phyloP scores from a whole-genome alignment of 441 rosid species.

The Adansonia grandidieri region DNA sequence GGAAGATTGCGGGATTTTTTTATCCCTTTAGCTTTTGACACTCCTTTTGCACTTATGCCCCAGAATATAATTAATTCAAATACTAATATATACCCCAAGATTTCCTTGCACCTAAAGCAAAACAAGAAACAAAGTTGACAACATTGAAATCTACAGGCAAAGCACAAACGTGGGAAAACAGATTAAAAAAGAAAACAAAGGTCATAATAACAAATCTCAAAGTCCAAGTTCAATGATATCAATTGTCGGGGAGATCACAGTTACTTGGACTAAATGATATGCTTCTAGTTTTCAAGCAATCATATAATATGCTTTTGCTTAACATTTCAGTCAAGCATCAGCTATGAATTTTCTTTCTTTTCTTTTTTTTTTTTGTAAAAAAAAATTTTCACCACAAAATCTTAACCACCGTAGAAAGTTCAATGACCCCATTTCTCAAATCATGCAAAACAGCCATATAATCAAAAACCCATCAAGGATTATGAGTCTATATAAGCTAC shows the following conservation, averaged over 20 bases:
- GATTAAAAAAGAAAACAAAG: background rate
- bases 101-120: conserved; percentile 24
- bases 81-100: background rate
- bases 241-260: conserved; percentile 23
- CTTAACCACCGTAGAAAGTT: conserved; percentile 4
- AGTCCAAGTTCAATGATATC: conserved; percentile 31
- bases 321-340: background rate
- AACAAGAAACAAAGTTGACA: background rate
- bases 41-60: background rate
- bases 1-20: conserved; percentile 15
- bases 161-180: background rate
- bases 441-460: background rate
- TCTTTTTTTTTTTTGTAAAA: too few relatives aligned
- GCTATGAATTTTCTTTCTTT: background rate
- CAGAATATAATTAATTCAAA: background rate
- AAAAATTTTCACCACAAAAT: background rate
- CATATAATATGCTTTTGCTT: background rate
- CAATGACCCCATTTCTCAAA: background rate
- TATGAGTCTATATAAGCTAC: background rate
- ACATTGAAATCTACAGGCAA: conserved; percentile 14
- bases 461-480: background rate
- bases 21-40: conserved; percentile 16
- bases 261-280: conserved; percentile 20
- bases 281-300: conserved; percentile 11
- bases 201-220: background rate